Evolutionary conservation across 2,329 filamentous ascomycete genomes (phyloP).

Genomic region (Fonsecaea erecta): DNA sequence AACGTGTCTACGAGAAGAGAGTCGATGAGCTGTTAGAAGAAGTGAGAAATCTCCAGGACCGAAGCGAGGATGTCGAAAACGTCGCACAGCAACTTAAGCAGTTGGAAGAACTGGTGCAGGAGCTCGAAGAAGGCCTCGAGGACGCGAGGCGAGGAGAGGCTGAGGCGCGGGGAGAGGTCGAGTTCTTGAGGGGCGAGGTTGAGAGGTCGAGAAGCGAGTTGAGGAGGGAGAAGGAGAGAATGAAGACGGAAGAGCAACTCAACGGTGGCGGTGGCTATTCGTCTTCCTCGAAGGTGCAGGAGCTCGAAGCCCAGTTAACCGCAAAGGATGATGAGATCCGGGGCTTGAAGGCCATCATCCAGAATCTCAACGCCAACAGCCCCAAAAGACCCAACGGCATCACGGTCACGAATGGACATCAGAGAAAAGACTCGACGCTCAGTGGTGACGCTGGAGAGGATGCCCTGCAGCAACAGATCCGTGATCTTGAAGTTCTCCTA

Average conservation of each 20-base stretch:
- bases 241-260: slow-evolving; percentile 54
- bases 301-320: slow-evolving; percentile 61
- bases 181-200: slow-evolving; percentile 92
- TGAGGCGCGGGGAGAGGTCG: slow-evolving; percentile 92
- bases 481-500: slow-evolving; percentile 73
- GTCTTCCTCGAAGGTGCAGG: slow-evolving; percentile 37
- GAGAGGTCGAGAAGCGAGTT: slow-evolving; percentile 88
- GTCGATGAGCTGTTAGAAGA: slow-evolving; percentile 71
- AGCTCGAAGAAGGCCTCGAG: slow-evolving; percentile 94
- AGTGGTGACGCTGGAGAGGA: slow-evolving; percentile 46
- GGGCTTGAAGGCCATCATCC: slow-evolving; percentile 95
- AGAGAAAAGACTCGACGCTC: slow-evolving; percentile 19
- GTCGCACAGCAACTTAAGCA: slow-evolving; percentile 92
- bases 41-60: slow-evolving; percentile 76
- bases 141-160: slow-evolving; percentile 93
- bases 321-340: slow-evolving; percentile 97
- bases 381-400: slow-evolving; percentile 38
- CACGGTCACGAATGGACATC: slow-evolving; percentile 29
- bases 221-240: slow-evolving; percentile 83
- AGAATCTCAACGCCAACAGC: slow-evolving; percentile 74
- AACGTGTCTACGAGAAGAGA: slow-evolving; percentile 82
- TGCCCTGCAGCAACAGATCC: slow-evolving; percentile 76
- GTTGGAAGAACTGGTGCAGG: slow-evolving; percentile 92
- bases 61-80: slow-evolving; percentile 83
- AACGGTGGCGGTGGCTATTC: slow-evolving; percentile 36